A percentile compares a stretch with the other conserved stretches of the same genome.
These are phyloP conservation scores for Juglanconis oblonga DNA, from an alignment of 2,329 filamentous ascomycete genomes.

Conservation along the genomic window DNA sequence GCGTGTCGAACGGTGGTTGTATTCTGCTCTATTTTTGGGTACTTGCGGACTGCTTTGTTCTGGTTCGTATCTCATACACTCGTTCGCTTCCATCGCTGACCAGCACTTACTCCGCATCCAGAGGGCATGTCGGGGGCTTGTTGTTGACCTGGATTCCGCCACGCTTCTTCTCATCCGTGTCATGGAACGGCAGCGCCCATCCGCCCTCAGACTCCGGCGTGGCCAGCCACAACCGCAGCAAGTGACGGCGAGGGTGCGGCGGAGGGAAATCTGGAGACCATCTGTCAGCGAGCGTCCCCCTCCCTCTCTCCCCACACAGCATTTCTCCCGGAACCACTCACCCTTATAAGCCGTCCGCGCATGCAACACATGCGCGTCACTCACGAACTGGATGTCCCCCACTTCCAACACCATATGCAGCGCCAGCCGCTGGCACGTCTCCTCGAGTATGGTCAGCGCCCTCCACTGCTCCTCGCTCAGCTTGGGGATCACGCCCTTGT, in stretches of 20 bases:
- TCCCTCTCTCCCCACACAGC: not conserved
- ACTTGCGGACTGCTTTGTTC: no score
- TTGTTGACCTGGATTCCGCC: constrained; percentile 87
- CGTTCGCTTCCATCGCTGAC: constrained; percentile 46
- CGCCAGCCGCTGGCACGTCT: constrained; percentile 68
- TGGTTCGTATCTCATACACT: constrained; percentile 1
- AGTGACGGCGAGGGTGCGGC: constrained; percentile 68
- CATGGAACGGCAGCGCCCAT: constrained; percentile 80
- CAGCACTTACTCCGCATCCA: constrained; percentile 68
- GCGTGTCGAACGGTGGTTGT: no score
- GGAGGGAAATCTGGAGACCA: constrained; percentile 48
- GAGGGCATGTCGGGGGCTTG: constrained; percentile 67
- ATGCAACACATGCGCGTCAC: constrained; percentile 78
- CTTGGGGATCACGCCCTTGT: constrained; percentile 60
- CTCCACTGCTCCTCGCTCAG: constrained; percentile 67
- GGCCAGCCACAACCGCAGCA: constrained; percentile 82
- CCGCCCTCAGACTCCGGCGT: constrained; percentile 80
- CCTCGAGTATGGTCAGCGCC: constrained; percentile 69
- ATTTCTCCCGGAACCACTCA: constrained; percentile 30
- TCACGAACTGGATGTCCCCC: constrained; percentile 84
- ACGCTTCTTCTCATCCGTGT: constrained; percentile 79
- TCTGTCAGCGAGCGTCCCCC: constrained; percentile 14
- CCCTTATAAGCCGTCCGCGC: constrained; percentile 75
- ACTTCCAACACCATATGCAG: constrained; percentile 85
- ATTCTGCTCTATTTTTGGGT: no score